Evolutionary conservation across 1,284 basidiomycete genomes (phyloP).

Genomic region (Salmacisia buchloeana): DNA sequence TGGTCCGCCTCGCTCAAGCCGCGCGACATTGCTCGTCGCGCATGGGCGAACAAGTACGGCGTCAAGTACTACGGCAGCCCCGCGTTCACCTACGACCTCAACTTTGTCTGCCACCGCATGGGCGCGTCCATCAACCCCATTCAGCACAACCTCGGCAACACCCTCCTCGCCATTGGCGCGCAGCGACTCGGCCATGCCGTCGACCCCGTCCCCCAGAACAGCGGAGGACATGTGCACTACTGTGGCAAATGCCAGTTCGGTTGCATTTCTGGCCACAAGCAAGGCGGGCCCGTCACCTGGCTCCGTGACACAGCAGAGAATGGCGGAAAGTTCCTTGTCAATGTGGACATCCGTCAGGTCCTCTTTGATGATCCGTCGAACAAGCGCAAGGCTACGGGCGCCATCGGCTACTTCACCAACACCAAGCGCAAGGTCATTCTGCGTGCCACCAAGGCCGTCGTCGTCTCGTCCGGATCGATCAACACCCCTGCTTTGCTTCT

Average conservation of each 20-base stretch:
- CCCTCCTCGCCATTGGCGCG: constrained; percentile 46
- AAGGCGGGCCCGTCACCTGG: constrained; percentile 49
- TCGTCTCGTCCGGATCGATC: constrained; percentile 52
- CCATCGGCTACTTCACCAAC: constrained; percentile 27
- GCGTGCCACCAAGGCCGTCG: constrained; percentile 49
- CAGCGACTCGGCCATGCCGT: constrained; percentile 48
- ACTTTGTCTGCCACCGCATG: constrained; percentile 52
- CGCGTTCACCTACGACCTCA: constrained; percentile 49
- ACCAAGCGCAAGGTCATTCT: constrained; percentile 35
- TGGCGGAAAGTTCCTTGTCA: constrained; percentile 49
- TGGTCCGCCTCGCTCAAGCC: constrained; percentile 54
- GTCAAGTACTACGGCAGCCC: constrained; percentile 50
- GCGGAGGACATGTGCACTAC: constrained; percentile 50
- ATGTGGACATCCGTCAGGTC: constrained; percentile 50
- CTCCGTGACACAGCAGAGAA: constrained; percentile 51
- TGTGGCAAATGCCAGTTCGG: constrained; percentile 53
- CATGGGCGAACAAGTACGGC: constrained; percentile 52
- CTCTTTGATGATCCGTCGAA: constrained; percentile 45
- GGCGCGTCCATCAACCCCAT: constrained; percentile 48
- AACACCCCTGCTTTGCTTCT: constrained; percentile 54
- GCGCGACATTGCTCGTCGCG: constrained; percentile 50
- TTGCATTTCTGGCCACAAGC: constrained; percentile 51
- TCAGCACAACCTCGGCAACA: constrained; percentile 51
- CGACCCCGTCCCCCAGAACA: constrained; percentile 52
- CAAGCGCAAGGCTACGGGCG: constrained; percentile 33